Percentiles rank a stretch among this genome's conserved stretches.
Conservation (phyloP, 805 yeast species). For the Candida insectorum region DNA sequence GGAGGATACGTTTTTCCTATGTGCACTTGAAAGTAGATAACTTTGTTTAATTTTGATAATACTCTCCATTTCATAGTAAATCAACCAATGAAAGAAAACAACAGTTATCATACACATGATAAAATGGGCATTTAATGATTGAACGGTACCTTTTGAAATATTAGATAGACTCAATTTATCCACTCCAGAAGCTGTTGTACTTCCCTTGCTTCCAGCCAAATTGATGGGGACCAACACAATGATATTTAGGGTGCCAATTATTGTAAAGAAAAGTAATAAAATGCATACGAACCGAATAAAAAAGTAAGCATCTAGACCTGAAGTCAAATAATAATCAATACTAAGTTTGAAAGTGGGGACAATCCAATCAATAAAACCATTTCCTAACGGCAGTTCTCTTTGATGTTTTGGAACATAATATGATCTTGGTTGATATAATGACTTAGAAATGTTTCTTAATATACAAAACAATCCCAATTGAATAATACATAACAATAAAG, state of each 20-base stretch:
- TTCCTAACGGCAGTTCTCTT: conserved; percentile 34
- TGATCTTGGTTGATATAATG: conserved; percentile 55
- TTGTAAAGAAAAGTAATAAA: conserved; percentile 47
- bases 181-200: conserved; percentile 44
- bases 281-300: conserved; percentile 60
- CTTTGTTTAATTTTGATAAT: conserved; percentile 48
- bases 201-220: conserved; percentile 32
- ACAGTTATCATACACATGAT: conserved; percentile 54
- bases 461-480: conserved; percentile 47
- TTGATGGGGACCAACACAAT: conserved; percentile 67
- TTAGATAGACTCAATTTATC: conserved; percentile 73
- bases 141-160: conserved; percentile 50
- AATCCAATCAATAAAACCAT: conserved; percentile 58
- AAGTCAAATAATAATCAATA: conserved; percentile 41
- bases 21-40: conserved; percentile 28
- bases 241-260: conserved; percentile 51
- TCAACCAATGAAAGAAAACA: conserved; percentile 50
- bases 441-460: conserved; percentile 28
- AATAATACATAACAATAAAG: conserved; percentile 49
- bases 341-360: conserved; percentile 37
- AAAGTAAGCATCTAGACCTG: conserved; percentile 75
- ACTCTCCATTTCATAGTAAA: conserved; percentile 53
- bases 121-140: conserved; percentile 59
- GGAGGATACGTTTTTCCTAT: conserved; percentile 22
- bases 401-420: conserved; percentile 39